These are phyloP conservation scores for Talaromyces islandicus DNA, from an alignment of 2,329 filamentous ascomycete genomes.

Conservation along the genomic window DNA sequence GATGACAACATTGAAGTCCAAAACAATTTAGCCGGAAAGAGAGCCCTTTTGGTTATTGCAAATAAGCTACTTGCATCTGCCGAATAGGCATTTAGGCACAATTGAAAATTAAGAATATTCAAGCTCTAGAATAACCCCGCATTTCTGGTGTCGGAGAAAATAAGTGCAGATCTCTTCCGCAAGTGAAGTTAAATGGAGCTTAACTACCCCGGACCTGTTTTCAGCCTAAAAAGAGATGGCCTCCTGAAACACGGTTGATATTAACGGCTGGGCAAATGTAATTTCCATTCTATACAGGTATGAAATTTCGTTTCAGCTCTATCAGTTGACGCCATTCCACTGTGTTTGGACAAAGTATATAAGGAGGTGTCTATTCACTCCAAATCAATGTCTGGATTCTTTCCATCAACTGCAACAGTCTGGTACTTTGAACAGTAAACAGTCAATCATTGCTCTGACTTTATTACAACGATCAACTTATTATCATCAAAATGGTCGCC, in stretches of 20 bases:
- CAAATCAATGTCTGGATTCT: neutral
- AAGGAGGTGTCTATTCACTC: neutral
- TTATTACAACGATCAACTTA: neutral
- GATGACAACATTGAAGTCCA: neutral
- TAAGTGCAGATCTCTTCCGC: neutral
- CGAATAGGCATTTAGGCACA: neutral
- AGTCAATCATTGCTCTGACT: neutral
- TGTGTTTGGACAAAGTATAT: neutral
- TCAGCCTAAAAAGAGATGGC: neutral
- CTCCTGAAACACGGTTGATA: neutral
- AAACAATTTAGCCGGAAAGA: neutral
- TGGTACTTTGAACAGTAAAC: neutral
- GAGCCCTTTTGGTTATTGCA: neutral
- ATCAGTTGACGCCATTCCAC: neutral
- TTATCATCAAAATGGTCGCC: slow-evolving; percentile 4
- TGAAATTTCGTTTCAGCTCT: neutral
- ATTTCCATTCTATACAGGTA: neutral
- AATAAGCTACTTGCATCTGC: neutral
- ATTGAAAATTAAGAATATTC: neutral
- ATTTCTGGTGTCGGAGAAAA: neutral
- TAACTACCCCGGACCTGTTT: neutral
- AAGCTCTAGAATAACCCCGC: neutral
- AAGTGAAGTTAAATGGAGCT: neutral
- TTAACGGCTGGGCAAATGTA: too few relatives aligned
- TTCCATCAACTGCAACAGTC: neutral